These are phyloP conservation scores for Suhomyces choctaworum DNA, from an alignment of 1,139 yeast species.

Conservation along the genomic window DNA sequence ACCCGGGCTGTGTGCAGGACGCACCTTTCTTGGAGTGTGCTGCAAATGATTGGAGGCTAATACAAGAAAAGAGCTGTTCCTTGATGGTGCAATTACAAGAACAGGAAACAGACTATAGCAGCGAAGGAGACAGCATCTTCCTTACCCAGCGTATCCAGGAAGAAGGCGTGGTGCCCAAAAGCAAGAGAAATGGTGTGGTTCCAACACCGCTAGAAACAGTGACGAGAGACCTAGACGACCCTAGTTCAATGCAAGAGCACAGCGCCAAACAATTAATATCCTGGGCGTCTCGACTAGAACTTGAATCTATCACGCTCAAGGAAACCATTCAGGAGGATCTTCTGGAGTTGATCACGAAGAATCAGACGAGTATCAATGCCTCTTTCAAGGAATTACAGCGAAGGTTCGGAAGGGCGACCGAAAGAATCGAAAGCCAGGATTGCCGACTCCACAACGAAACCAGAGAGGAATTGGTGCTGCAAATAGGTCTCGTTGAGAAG, in stretches of 20 bases:
- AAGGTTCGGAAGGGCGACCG: slow-evolving; percentile 1
- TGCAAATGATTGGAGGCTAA: no score
- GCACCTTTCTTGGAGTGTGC: no score
- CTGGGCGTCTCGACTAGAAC: slow-evolving; percentile 37
- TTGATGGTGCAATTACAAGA: not conserved
- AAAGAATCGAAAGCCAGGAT: not conserved
- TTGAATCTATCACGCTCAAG: slow-evolving; percentile 34
- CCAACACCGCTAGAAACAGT: no score
- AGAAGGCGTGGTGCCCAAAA: not conserved
- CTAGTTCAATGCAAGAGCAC: not conserved
- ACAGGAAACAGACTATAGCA: slow-evolving; percentile 23
- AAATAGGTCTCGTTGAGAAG: not conserved
- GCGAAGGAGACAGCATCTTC: slow-evolving; percentile 18
- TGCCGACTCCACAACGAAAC: not conserved
- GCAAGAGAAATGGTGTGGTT: not conserved
- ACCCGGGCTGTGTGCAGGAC: not conserved
- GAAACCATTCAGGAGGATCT: slow-evolving; percentile 13
- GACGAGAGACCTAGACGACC: no score
- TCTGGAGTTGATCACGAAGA: slow-evolving; percentile 5
- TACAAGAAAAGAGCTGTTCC: no score
- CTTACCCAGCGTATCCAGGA: slow-evolving; percentile 6
- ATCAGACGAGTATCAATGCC: slow-evolving; percentile 1
- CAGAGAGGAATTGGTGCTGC: not conserved
- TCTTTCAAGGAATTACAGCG: not conserved
- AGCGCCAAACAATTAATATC: slow-evolving; percentile 15